A percentile compares a stretch with the other conserved stretches of the same genome.
phyloP scores from a whole-genome alignment of 345 rosid species.

The Eucalyptus polybractea region DNA sequence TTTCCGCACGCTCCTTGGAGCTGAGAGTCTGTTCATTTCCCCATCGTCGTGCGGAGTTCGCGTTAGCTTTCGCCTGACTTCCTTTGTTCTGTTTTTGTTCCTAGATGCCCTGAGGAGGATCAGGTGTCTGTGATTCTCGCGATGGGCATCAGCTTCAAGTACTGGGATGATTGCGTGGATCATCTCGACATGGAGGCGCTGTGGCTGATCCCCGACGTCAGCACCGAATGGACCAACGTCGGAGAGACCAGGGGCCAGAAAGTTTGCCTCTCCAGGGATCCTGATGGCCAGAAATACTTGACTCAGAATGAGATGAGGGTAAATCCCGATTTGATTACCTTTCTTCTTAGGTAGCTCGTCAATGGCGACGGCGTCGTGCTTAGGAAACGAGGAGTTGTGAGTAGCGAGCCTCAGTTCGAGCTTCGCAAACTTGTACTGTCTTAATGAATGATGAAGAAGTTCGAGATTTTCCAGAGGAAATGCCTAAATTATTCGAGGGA shows the following conservation, averaged over 20 bases:
- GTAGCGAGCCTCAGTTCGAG: not conserved
- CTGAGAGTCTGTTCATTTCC: not conserved
- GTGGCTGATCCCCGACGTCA: slow-evolving; percentile 74
- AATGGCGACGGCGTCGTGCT: not conserved
- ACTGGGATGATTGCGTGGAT: slow-evolving; percentile 81
- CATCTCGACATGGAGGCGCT: slow-evolving; percentile 59
- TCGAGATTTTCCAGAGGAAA: not conserved
- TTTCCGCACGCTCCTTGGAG: not conserved
- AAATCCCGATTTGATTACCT: not conserved
- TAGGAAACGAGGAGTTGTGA: not conserved
- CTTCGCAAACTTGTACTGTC: not conserved
- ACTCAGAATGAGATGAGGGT: slow-evolving; percentile 95
- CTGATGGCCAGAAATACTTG: slow-evolving; percentile 81
- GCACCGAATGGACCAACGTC: slow-evolving; percentile 71
- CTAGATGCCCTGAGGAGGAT: not conserved
- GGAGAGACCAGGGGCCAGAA: slow-evolving; percentile 77
- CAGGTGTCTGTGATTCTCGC: slow-evolving; percentile 1
- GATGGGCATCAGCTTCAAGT: slow-evolving; percentile 68
- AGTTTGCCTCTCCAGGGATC: slow-evolving; percentile 89
- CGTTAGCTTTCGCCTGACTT: not conserved
- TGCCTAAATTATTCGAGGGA: not conserved
- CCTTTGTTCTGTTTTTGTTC: not conserved
- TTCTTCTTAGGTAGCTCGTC: not conserved
- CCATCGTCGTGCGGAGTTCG: not conserved
- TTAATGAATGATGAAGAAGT: not conserved